Percentiles rank a stretch among this genome's conserved stretches.
These are phyloP conservation scores for Aspergillus intermedius DNA, from an alignment of 2,329 filamentous ascomycete genomes.

Conservation along the genomic window DNA sequence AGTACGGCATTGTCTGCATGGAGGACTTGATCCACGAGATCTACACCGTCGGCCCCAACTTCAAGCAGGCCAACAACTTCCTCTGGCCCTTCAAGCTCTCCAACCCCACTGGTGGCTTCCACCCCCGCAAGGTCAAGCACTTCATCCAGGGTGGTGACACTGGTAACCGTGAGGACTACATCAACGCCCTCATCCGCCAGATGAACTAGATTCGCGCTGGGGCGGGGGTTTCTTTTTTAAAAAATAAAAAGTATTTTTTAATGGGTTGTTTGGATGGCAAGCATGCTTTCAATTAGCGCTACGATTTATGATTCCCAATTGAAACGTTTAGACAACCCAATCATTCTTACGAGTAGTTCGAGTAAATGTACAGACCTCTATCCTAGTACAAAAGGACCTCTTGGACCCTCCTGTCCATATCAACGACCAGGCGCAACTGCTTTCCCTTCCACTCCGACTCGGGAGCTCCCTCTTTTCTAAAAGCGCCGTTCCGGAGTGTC, in stretches of 20 bases:
- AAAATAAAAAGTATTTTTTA: conserved; percentile 6
- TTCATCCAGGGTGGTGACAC: conserved; percentile 98
- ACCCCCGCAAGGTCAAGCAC: conserved; percentile 95
- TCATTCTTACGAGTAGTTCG: neutral
- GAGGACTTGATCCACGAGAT: conserved; percentile 99
- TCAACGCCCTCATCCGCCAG: conserved; percentile 92
- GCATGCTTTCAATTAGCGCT: conserved; percentile 25
- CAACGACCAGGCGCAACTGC: conserved; percentile 59
- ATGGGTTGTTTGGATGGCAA: conserved; percentile 29
- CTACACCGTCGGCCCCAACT: conserved; percentile 97
- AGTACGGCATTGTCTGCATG: conserved; percentile 98
- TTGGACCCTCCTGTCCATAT: conserved; percentile 54
- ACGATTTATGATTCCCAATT: conserved; percentile 29
- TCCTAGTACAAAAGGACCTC: conserved; percentile 47
- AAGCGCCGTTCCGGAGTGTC: conserved; percentile 52
- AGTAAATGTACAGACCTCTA: neutral
- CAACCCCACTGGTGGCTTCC: conserved; percentile 97
- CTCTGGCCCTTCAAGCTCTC: conserved; percentile 99
- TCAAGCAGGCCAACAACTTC: conserved; percentile 99
- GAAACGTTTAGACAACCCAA: conserved; percentile 32
- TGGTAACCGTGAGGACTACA: conserved; percentile 97
- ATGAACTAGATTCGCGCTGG: conserved; percentile 70
- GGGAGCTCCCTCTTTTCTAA: conserved; percentile 26
- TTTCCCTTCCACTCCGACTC: conserved; percentile 39
- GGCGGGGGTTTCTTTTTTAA: conserved; percentile 3